Percentiles rank a stretch among this genome's conserved stretches.
Conservation (phyloP, 768 basidiomycete species). For the Naganishia friedmannii region DNA sequence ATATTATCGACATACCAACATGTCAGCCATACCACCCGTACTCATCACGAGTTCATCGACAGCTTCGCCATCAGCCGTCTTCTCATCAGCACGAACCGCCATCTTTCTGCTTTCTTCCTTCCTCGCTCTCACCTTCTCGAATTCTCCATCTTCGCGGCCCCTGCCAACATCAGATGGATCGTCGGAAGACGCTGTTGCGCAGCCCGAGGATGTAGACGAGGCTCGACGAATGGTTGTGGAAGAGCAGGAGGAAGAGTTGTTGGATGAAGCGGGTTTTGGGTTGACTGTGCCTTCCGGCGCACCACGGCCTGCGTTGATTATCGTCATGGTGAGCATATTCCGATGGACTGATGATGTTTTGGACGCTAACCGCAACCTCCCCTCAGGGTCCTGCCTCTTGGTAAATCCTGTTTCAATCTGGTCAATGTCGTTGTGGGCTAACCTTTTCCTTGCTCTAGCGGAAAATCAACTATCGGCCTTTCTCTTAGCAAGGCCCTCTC, state of each 20-base stretch:
- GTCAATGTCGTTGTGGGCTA: neutral
- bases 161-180: neutral
- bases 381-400: slow-evolving; percentile 56
- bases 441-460: slow-evolving; percentile 29
- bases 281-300: slow-evolving; percentile 40
- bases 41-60: neutral
- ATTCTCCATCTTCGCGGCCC: slow-evolving; percentile 1
- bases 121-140: slow-evolving; percentile 16
- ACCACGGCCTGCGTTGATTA: slow-evolving; percentile 51
- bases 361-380: slow-evolving; percentile 66
- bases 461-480: slow-evolving; percentile 58
- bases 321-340: slow-evolving; percentile 51
- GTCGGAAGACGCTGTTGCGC: neutral
- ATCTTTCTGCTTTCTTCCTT: slow-evolving; percentile 16
- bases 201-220: slow-evolving; percentile 10
- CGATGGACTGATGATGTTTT: neutral
- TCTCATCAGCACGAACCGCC: slow-evolving; percentile 10
- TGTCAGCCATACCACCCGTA: slow-evolving; percentile 19
- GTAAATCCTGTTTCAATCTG: slow-evolving; percentile 18
- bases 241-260: slow-evolving; percentile 32
- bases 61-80: neutral
- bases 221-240: slow-evolving; percentile 12
- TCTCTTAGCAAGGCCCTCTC: slow-evolving; percentile 62
- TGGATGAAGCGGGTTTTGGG: slow-evolving; percentile 37
- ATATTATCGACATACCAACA: neutral